These are phyloP conservation scores for Ophiostoma perfectum DNA, from an alignment of 2,329 filamentous ascomycete genomes.

Conservation along the genomic window DNA sequence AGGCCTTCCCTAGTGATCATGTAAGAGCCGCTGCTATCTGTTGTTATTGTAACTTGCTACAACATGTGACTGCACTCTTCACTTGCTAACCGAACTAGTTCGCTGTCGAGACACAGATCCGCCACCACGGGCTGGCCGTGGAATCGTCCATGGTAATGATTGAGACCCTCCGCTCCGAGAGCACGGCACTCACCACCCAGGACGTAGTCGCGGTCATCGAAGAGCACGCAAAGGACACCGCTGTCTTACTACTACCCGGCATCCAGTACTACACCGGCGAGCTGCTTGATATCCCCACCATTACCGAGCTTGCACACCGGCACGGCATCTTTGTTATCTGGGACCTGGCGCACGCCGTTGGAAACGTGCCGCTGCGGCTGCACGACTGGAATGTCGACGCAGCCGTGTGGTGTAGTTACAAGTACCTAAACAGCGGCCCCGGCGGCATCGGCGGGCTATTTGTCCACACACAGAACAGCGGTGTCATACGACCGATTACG, in stretches of 20 bases:
- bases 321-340: conserved; percentile 54
- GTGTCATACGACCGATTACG: conserved; percentile 38
- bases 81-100: conserved; percentile 48
- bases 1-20: conserved; percentile 85
- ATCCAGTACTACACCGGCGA: conserved; percentile 93
- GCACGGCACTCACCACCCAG: conserved; percentile 60
- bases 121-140: conserved; percentile 63
- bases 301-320: conserved; percentile 66
- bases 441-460: conserved; percentile 79
- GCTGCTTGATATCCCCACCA: conserved; percentile 72
- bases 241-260: conserved; percentile 73
- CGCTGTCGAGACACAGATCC: conserved; percentile 76
- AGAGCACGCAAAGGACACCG: conserved; percentile 64
- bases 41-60: too few species aligned
- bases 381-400: conserved; percentile 92
- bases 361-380: conserved; percentile 72
- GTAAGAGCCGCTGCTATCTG: conserved; percentile 26
- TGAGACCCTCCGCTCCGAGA: conserved; percentile 49
- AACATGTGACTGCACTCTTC: not conserved
- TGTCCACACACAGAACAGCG: conserved; percentile 67
- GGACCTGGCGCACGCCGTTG: conserved; percentile 61
- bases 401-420: conserved; percentile 93
- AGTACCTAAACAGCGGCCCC: conserved; percentile 84
- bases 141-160: conserved; percentile 68
- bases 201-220: conserved; percentile 69